A percentile compares a stretch with the other conserved stretches of the same genome.
Conservation (phyloP, 2,329 filamentous ascomycete genomes). For the Aureobasidium sp. region DNA sequence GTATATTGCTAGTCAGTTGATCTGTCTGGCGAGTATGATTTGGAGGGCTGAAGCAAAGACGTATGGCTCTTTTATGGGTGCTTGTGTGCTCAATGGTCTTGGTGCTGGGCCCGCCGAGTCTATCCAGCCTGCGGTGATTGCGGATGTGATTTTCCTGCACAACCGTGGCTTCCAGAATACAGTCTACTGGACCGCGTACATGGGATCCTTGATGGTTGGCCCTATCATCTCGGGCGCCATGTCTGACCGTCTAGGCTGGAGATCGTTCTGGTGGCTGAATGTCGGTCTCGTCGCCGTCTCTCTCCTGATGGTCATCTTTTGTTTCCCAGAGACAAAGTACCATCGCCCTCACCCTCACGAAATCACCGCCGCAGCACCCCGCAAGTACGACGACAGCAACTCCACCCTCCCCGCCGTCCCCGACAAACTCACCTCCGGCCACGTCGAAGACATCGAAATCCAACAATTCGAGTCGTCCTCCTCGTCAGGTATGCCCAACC, state of each 20-base stretch:
- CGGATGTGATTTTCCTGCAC: conserved; percentile 59
- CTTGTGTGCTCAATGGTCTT: conserved; percentile 54
- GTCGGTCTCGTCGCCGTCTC: conserved; percentile 47
- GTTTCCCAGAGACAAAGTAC: conserved; percentile 59
- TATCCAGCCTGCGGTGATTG: conserved; percentile 55
- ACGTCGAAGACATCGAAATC: conserved; percentile 18
- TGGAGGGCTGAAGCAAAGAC: conserved; percentile 53
- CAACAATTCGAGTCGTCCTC: conserved; percentile 21
- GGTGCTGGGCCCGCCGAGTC: conserved; percentile 58
- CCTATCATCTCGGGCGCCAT: conserved; percentile 56
- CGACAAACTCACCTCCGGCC: conserved; percentile 9
- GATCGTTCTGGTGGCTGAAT: conserved; percentile 62
- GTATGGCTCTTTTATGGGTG: conserved; percentile 58
- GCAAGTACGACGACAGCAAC: neutral
- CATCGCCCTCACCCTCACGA: conserved; percentile 39
- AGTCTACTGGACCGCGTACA: conserved; percentile 55
- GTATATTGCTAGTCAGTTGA: conserved; percentile 44
- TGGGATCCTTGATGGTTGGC: conserved; percentile 55
- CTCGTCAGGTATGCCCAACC: conserved; percentile 20
- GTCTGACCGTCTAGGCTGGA: conserved; percentile 52
- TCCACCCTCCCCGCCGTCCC: conserved; percentile 14
- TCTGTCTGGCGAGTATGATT: conserved; percentile 48
- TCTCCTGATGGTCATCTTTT: conserved; percentile 48
- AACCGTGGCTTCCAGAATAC: conserved; percentile 58
- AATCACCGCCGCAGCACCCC: conserved; percentile 14